Evolutionary conservation across 768 basidiomycete genomes (phyloP), one percentile per base, ranked within the genome.

Genomic region (Pisolithus albus): DNA sequence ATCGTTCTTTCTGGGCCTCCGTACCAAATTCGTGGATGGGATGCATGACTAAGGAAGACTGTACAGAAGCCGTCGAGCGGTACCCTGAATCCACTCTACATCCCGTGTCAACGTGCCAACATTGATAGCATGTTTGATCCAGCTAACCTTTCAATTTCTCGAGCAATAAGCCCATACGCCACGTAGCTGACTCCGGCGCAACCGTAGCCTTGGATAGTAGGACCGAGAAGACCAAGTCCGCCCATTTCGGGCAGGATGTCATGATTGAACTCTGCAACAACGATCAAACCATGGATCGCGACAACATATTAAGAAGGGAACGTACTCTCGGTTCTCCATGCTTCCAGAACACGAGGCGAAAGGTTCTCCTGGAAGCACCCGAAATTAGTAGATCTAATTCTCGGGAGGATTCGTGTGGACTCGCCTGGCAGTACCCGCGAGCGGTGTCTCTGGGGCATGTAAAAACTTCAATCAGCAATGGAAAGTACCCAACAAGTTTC

Each of bases 31-130:
- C 84, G 63, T 88, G 71, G 58, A 92, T 89, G 8, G 86, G 93
- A 62, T 95, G 91, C 94, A 99, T 99, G 11, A 95, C 92, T 24
- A 99, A 80, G 18, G 92, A 94, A 1, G 89, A 92, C 67, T 98
- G 95, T 3, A 98, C 95, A 16, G 93, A 96, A 56, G 92, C 84
- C 4, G 85, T 94, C 5, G 91, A 94, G 23, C 95, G 88, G 63
- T 96, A 98, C 0, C 95, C 95, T 2, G 94, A 97, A 64, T 99
- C 95, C 37, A 98, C 84, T 55, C 94, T 92, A 59, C 15, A 47
- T 53, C 52, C 32, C 2, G 15, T 21, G 41, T 47, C 37, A 30
- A 11, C 18, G 7, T 24, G 24, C 34, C 34, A 34, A 34, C 28
- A 34, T 26, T 30, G 32, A 39, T 19, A 44, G 9, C 19, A 21